phyloP scores from a whole-genome alignment of 2,329 filamentous ascomycete species.

The Aspergillus sp. region DNA sequence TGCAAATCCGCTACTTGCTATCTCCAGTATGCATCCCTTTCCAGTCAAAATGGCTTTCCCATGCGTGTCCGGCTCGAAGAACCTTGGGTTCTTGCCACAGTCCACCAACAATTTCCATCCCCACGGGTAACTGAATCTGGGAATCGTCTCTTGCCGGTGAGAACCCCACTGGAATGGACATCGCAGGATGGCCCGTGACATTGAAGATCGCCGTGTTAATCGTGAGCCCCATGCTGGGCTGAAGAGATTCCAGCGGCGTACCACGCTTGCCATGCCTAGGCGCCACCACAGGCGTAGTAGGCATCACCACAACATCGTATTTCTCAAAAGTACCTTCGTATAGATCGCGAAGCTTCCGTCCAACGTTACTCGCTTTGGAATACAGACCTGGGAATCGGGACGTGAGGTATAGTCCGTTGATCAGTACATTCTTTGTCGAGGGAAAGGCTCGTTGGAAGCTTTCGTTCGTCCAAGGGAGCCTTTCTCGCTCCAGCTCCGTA shows the following conservation, averaged over 20 bases:
- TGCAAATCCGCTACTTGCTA: not conserved
- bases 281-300: constrained; percentile 24
- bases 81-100: constrained; percentile 22
- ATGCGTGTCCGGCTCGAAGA: constrained; percentile 14
- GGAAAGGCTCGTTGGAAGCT: constrained; percentile 42
- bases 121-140: constrained; percentile 39
- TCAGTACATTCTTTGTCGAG: constrained; percentile 39
- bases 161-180: constrained; percentile 46
- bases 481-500: constrained; percentile 43
- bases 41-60: constrained; percentile 20
- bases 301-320: constrained; percentile 37
- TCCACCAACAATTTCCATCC: constrained; percentile 48
- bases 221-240: constrained; percentile 43
- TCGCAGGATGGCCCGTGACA: constrained; percentile 49
- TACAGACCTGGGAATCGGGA: constrained; percentile 33
- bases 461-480: constrained; percentile 40
- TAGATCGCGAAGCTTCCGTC: constrained; percentile 29
- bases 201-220: constrained; percentile 52
- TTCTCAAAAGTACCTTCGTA: constrained; percentile 35
- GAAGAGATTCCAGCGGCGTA: constrained; percentile 17
- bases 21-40: constrained; percentile 7
- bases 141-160: constrained; percentile 20
- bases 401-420: constrained; percentile 35
- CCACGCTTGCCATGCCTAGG: constrained; percentile 16
- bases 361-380: constrained; percentile 35